phyloP scores from a whole-genome alignment of 2,329 filamentous ascomycete genomes.

The Zelopaecilomyces penicillatus region DNA sequence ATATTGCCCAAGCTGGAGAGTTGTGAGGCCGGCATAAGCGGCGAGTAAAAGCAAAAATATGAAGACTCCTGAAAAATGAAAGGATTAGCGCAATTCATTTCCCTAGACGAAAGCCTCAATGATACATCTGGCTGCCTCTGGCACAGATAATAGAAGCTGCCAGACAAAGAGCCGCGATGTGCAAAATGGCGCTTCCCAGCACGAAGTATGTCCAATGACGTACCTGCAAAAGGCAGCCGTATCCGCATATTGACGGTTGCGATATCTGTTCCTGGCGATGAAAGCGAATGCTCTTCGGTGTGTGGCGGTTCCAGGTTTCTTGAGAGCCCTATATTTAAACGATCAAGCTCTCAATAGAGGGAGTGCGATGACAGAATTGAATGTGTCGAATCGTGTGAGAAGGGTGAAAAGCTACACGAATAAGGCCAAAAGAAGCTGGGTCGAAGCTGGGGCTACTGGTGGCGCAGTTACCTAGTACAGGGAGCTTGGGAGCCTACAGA shows the following conservation, averaged over 20 bases:
- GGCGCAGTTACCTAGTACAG: constrained; percentile 2
- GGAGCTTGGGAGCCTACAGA: not conserved
- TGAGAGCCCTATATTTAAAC: too few relatives aligned
- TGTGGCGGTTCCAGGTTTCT: not conserved
- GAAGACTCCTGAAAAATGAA: constrained; percentile 50
- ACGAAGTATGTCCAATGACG: constrained; percentile 4
- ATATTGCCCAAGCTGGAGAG: constrained; percentile 43
- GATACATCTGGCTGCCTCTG: too few relatives aligned
- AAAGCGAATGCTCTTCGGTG: too few relatives aligned
- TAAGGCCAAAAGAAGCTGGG: too few relatives aligned
- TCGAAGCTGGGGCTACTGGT: constrained; percentile 4
- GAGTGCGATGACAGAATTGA: too few relatives aligned
- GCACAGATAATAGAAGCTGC: too few relatives aligned
- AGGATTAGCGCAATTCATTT: not conserved
- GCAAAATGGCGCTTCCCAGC: too few relatives aligned
- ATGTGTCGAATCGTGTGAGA: too few relatives aligned
- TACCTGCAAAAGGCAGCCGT: constrained; percentile 80
- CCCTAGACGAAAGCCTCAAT: too few relatives aligned
- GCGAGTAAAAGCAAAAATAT: constrained; percentile 62
- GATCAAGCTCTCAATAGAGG: too few relatives aligned
- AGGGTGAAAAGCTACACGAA: too few relatives aligned
- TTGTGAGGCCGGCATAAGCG: constrained; percentile 71
- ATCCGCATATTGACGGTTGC: constrained; percentile 57
- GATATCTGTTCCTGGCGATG: not conserved
- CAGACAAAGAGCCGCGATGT: too few relatives aligned